Base-by-base conservation (phyloP, 441 rosid species). In the Jatropha podagrica region DNA sequence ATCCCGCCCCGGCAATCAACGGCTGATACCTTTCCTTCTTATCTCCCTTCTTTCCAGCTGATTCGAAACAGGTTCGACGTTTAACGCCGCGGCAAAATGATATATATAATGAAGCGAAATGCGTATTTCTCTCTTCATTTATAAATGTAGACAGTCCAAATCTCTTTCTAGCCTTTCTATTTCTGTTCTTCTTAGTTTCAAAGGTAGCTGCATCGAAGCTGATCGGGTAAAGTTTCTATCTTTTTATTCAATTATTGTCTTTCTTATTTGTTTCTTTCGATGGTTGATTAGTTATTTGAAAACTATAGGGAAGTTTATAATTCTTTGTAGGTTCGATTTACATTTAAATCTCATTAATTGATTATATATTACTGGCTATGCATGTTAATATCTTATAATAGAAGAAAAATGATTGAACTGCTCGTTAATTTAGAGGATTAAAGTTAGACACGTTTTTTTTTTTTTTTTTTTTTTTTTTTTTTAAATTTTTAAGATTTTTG, bases 61-160 rank as follows among this genome's bases (percentile, higher is more conserved):
- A 64, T 37, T 68, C 44, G 8, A 20, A 54, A 52, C 41, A 64
- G 13, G 64, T 59, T 76, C 74, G 73, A 60, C 56, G 18, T 32
- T 68, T 62, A 76, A 63, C 26, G 3, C 62, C 58, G 58, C 71
- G 75, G 79, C 58, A 44, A 65, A 71, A 55, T 71, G 40, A 51
- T 71, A 77, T 65, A 64, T 71, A 73, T 48, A 54, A 65, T 7
- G 17, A 27, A 68, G 46, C 48, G 27, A 42, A 54, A 64, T 14
- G 20, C 66, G 10, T 17, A 0, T 17, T 17, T 18, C 40, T 42
- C 60, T 41, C 44, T 62, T 23, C n/a, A 23, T 23, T 23, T 23
- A 23, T 23, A 23, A 23, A 23, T 23, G 23, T 23, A 23, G 23
- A 23, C 23, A 23, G 23, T 23, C 23, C 23, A 23, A 23, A 23